Evolutionary conservation across 805 yeast genomes (phyloP).

Genomic region (Priceomyces carsonii): DNA sequence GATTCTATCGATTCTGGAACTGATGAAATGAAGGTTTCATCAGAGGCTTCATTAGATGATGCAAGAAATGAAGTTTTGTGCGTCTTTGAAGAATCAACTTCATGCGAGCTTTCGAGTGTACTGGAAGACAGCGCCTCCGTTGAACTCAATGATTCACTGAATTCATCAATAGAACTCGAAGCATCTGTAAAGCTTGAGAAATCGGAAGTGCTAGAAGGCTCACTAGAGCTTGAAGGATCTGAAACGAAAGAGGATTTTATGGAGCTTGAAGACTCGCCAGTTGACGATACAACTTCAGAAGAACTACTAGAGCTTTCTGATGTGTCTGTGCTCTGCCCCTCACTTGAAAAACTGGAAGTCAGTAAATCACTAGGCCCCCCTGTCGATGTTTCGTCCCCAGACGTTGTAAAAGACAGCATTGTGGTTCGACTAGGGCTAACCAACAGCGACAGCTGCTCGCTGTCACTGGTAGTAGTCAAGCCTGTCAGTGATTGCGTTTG

Average conservation of each 20-base stretch:
- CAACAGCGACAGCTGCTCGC: too few species aligned
- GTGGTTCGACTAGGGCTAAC: too few species aligned
- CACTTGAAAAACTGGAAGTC: too few species aligned
- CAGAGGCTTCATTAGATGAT: background rate
- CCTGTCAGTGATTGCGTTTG: too few species aligned
- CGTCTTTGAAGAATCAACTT: constrained; percentile 7
- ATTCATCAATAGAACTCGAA: constrained; percentile 8
- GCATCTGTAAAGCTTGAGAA: constrained; percentile 6
- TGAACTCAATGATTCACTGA: constrained; percentile 8
- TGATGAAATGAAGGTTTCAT: constrained; percentile 2
- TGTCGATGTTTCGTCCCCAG: too few species aligned
- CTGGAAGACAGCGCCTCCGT: constrained; percentile 11
- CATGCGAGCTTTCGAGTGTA: background rate
- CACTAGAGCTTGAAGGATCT: constrained; percentile 11
- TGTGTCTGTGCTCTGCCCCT: too few species aligned
- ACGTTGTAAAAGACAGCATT: too few species aligned
- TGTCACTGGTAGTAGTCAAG: too few species aligned
- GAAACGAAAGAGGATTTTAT: constrained; percentile 1
- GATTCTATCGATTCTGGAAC: constrained; percentile 2
- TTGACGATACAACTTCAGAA: too few species aligned
- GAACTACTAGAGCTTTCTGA: too few species aligned
- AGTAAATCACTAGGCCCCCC: too few species aligned
- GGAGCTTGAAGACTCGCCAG: background rate
- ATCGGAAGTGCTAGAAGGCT: background rate
- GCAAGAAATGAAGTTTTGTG: background rate